A percentile compares a stretch with the other conserved stretches of the same genome.
Evolutionary conservation across 73 alveolate genomes (phyloP).

Genomic region (Paramecium octaurelia): DNA sequence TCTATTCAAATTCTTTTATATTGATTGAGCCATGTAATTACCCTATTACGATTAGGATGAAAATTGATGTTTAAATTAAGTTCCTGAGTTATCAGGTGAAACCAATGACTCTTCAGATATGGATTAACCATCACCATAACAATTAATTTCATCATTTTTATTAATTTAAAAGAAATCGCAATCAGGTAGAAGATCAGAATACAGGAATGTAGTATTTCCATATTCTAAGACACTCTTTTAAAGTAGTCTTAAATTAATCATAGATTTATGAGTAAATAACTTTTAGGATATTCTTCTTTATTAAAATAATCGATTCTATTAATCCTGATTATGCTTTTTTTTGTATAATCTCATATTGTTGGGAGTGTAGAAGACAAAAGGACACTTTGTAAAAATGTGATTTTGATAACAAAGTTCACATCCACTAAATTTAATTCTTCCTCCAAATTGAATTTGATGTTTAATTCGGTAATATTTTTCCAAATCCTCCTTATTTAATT

Average conservation of each 20-base stretch:
- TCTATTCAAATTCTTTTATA: neutral
- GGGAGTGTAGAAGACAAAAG: conserved; percentile 22
- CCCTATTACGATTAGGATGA: neutral
- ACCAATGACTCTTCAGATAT: neutral
- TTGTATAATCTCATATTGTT: neutral
- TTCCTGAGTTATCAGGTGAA: neutral
- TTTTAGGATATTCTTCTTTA: neutral
- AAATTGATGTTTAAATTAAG: neutral
- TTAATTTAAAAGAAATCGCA: neutral
- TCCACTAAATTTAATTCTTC: conserved; percentile 28
- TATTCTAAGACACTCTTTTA: neutral
- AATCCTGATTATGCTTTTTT: neutral
- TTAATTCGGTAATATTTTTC: conserved; percentile 1
- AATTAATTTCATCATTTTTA: neutral
- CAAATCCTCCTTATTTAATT: neutral
- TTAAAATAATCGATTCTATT: neutral
- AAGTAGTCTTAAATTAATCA: neutral
- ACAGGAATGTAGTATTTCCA: neutral
- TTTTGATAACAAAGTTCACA: conserved; percentile 34
- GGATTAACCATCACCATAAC: neutral
- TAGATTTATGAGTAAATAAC: neutral
- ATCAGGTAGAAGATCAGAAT: neutral
- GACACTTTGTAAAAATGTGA: conserved; percentile 28
- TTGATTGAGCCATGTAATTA: neutral
- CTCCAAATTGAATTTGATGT: conserved; percentile 30